Base-by-base conservation (phyloP, 805 yeast genomes). In the Zygosaccharomyces pseudorouxii region DNA sequence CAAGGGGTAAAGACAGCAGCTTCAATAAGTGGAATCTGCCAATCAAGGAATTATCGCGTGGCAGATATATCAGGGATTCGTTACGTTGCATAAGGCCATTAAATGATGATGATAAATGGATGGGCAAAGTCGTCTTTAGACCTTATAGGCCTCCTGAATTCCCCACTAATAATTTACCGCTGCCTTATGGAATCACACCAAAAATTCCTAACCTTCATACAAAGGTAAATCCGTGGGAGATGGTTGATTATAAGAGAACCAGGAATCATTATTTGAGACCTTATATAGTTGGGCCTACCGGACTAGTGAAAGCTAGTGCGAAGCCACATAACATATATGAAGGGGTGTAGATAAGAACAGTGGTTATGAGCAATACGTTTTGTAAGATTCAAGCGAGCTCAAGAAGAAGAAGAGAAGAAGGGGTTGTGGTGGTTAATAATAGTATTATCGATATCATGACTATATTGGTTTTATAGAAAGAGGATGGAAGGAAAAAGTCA, bases 61-160 rank as follows among this genome's bases (percentile, higher is more conserved):
- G 73, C 27, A 77, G 75, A 50, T 70, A 68, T 51, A 68, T 76
- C 38, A 71, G 76, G 40, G 80, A 80, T 58, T 74, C 82, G 14
- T 59, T 80, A 29, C 72, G 84, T 42, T 81, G 86, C 53, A 77
- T 81, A 22, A 77, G 72, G 54, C 77, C 82, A 3, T 67, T 81
- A 46, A 68, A 74, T 1, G 70, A 70, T 51, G 79, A 76, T 39
- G 81, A 79, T 38, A 55, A 71, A 7, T 81, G 86, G 85, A 63
- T 74, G 19, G 77, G 79, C 38, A 77, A 71, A 55, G 59, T 69
- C 27, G 55, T 77, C 18, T 71, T 74, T 28, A 71, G 71, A 3
- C 59, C 63, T 11, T 35, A 54, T 5, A 38, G 30, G 18, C 53
- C 60, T 5, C 67, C 68, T 4, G 41, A 39, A 1, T 58, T 47